Evolutionary conservation across 148 eudicot genomes (phyloP).

Genomic region (Talinum fruticosum): DNA sequence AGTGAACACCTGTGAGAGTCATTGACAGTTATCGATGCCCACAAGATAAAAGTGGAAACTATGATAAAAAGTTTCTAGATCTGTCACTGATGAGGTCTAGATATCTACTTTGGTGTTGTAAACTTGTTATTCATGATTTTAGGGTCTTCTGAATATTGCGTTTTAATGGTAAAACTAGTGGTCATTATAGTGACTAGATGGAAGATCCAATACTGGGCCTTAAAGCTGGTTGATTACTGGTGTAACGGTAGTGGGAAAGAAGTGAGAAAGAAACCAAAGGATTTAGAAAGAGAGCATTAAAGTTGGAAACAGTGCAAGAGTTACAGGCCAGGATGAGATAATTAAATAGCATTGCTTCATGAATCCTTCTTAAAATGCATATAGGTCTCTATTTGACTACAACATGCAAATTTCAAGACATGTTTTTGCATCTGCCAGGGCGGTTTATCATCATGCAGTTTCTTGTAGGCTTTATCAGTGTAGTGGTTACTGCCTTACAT

Average conservation of each 20-base stretch:
- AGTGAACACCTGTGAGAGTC: not conserved
- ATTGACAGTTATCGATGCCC: too few relatives aligned
- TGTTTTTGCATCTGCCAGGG: not conserved
- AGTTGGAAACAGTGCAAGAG: not conserved
- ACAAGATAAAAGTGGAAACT: not conserved
- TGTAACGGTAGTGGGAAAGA: not conserved
- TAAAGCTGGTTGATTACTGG: not conserved
- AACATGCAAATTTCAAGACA: not conserved
- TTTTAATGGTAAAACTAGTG: not conserved
- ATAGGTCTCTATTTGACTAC: not conserved
- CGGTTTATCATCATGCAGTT: not conserved
- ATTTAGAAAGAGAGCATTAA: not conserved
- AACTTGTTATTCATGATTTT: not conserved
- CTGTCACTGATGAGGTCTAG: not conserved
- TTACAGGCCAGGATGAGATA: not conserved
- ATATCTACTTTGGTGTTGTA: not conserved
- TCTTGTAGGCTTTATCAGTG: not conserved
- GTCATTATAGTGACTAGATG: not conserved
- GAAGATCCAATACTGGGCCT: not conserved
- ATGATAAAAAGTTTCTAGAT: not conserved
- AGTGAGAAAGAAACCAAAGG: not conserved
- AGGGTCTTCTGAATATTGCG: not conserved
- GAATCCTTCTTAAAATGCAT: not conserved
- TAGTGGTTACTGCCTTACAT: not conserved
- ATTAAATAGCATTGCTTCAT: not conserved